phyloP scores from a whole-genome alignment of 352 stramenopile species.

The Albugo laibachii region DNA sequence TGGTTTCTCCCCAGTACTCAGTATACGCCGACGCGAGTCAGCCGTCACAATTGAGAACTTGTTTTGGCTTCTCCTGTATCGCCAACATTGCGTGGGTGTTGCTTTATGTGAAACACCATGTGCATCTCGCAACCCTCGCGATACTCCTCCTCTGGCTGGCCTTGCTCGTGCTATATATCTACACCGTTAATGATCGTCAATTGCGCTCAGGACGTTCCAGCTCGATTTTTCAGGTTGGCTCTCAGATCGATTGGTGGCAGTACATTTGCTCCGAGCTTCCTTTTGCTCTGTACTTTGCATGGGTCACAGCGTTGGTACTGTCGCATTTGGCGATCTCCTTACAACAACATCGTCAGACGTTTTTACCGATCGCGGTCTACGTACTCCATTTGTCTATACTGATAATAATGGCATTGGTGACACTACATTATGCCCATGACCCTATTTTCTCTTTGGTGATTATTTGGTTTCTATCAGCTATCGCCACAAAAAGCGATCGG shows the following conservation, averaged over 20 bases:
- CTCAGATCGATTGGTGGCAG: constrained; percentile 32
- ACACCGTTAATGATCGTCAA: constrained; percentile 48
- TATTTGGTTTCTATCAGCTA: constrained; percentile 49
- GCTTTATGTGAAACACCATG: constrained; percentile 26
- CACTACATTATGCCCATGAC: constrained; percentile 39
- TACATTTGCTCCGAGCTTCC: constrained; percentile 59
- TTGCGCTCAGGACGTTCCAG: constrained; percentile 9
- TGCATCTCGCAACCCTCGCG: constrained; percentile 29
- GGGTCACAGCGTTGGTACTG: constrained; percentile 47
- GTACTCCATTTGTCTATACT: constrained; percentile 36
- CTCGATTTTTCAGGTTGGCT: constrained; percentile 2
- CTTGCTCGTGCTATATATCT: constrained; percentile 54
- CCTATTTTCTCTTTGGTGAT: constrained; percentile 29
- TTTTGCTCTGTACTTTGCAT: constrained; percentile 60
- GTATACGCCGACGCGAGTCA: constrained; percentile 54
- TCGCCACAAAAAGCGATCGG: constrained; percentile 30
- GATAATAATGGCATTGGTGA: constrained; percentile 34
- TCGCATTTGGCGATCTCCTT: constrained; percentile 45
- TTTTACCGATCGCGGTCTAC: constrained; percentile 34
- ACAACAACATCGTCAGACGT: constrained; percentile 23
- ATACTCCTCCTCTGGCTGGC: constrained; percentile 54
- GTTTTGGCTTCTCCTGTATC: constrained; percentile 41
- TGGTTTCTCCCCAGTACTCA: constrained; percentile 39
- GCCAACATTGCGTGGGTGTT: constrained; percentile 48
- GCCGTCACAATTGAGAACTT: constrained; percentile 32